Base-by-base conservation (phyloP, 2,329 filamentous ascomycete genomes). In the Talaromyces funiculosus region DNA sequence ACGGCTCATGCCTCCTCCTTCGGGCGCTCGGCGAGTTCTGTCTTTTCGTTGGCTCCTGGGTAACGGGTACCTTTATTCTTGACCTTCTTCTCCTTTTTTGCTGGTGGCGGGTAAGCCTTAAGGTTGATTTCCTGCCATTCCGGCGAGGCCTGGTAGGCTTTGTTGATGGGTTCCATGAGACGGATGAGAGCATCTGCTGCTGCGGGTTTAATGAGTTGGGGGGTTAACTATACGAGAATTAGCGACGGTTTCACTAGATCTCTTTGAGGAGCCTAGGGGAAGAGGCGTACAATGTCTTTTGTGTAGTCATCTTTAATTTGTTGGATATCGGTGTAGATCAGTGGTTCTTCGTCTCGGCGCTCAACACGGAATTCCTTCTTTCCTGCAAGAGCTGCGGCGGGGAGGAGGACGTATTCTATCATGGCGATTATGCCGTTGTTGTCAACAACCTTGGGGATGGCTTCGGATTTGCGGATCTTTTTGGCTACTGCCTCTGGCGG, bases 401-500 rank as follows among this genome's bases (percentile, higher is more conserved):
- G 91, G 9, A 99, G 82, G 35, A 97, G 81, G 31, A 97, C 90
- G 71, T 86, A 90, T 75, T 97, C 90, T 20, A 94, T 87, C 64
- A 97, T 93, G 1, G 89, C 86, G 56, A 97, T 78, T 10, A 97
- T 80, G 20, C 93, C 94, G 71, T 97, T 97, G 33, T 88, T 89
- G 68, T 96, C 90, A 4, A 90, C 82, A 29, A 88, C 81, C 69
- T 86, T 86, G 35, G 92, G 92, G 14, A 85, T 84, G 22, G 89
- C 90, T 64, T 88, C 85, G 0, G 93, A 92, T 76, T 97, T 97
- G 71, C 87, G 87, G 57, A 96, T 81, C 81, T 96, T 96, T 80
- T 89, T 91, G 66, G 82, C 80, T 16, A 97, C 88, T 1, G 79
- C 77, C 0, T 95, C 90, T 0, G 89, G 79, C 0, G 83, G 66